A percentile compares a stretch with the other conserved stretches of the same genome.
Conservation (phyloP, 768 basidiomycete genomes). For the Flagelloscypha sp. region DNA sequence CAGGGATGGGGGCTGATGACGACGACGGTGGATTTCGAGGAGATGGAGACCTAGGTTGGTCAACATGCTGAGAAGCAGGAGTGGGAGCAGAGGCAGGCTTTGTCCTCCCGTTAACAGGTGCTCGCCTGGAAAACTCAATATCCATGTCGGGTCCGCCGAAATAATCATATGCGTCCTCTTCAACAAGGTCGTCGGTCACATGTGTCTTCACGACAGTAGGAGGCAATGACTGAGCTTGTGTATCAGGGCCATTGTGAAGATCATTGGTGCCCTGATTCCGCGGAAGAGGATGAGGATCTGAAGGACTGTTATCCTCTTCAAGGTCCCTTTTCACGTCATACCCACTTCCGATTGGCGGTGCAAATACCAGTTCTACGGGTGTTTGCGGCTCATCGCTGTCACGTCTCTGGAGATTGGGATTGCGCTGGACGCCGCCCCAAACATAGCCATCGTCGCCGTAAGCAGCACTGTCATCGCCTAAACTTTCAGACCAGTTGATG, state of each 20-base stretch:
- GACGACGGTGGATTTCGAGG: no score
- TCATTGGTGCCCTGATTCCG: no score
- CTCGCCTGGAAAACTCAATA: slow-evolving; percentile 31
- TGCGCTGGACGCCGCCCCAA: slow-evolving; percentile 16
- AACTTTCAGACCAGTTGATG: slow-evolving; percentile 36
- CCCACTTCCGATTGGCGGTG: slow-evolving; percentile 36
- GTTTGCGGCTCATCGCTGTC: slow-evolving; percentile 28
- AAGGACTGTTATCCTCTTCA: no score
- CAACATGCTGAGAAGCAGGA: neutral
- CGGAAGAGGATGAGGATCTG: no score
- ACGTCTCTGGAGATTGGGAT: slow-evolving; percentile 9
- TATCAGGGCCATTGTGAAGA: slow-evolving; percentile 11
- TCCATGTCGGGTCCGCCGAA: slow-evolving; percentile 52
- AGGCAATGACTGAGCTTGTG: slow-evolving; percentile 24
- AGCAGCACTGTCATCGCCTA: slow-evolving; percentile 33
- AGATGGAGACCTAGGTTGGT: neutral
- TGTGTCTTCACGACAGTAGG: slow-evolving; percentile 15
- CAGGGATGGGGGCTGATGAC: no score
- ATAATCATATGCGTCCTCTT: slow-evolving; percentile 45
- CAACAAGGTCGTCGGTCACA: slow-evolving; percentile 8
- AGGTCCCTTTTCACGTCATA: slow-evolving; percentile 17
- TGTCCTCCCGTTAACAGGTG: slow-evolving; percentile 8
- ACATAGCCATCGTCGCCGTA: slow-evolving; percentile 24
- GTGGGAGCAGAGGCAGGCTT: neutral
- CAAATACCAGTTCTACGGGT: slow-evolving; percentile 66